Evolutionary conservation across 106 monocot species (phyloP), one percentile per base, ranked within the genome.

Genomic region (Acorus calamus): DNA sequence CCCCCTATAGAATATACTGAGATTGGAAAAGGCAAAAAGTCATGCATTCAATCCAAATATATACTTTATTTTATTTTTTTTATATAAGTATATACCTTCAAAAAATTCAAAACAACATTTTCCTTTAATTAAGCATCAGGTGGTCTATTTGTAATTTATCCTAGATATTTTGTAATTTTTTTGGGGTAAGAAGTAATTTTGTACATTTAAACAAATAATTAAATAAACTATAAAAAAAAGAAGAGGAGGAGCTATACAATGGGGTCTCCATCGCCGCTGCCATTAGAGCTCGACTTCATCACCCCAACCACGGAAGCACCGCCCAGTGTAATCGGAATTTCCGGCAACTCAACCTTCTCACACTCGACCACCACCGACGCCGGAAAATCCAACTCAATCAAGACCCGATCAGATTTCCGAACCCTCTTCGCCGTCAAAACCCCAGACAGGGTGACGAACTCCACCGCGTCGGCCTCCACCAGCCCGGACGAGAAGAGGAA

Each of bases 351-450:
- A 5, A 11, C 8, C 2, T 56, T n/a, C 50, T 73, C 69, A 49
- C 76, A 89, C 46, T 77, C 79, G 1, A 60, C 54, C 7, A 86
- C 56, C 7, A 69, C 59, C 43, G 70, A 6, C 66, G 71, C 49
- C 9, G 94, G 94, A 64, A 94, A 89, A 64, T 94, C 71, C 60
- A 94, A 67, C 73, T 94, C 89, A 56, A 94, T 87, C 5, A 71
- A 78, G 60, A 86, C 79, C 14, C 8, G 59, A 3, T 59, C 74
- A 43, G 61, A 64, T 44, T 44, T 46, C 50, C 5, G 14, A n/a
- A 80, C 54, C 73, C 75, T 94, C 66, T 78, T 86, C 28, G 94
- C 79, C 11, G 73, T 76, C 63, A 94, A 60, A 69, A 84, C 28
- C 46, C 94, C 94, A 6, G 86, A 89, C 67, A 59, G 74, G 53